These are phyloP conservation scores for Ailanthus altissimus DNA, from an alignment of 345 rosid species.

Conservation along the genomic window DNA sequence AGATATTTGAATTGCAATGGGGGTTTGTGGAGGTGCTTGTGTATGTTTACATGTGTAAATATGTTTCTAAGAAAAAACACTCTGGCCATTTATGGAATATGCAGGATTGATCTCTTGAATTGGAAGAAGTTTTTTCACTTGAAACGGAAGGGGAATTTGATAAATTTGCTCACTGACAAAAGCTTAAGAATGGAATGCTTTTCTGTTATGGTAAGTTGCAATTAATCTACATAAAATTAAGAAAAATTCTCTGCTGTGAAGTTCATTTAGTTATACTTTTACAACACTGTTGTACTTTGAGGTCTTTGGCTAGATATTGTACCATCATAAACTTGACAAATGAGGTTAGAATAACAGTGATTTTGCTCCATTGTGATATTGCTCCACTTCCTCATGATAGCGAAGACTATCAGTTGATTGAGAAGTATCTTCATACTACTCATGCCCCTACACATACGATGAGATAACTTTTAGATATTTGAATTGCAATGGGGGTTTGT, in stretches of 20 bases:
- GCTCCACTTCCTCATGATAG: slow-evolving; percentile 82
- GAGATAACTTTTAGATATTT: slow-evolving; percentile 26
- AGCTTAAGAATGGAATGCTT: slow-evolving; percentile 82
- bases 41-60: background rate
- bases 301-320: background rate
- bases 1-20: background rate
- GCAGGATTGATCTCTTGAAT: slow-evolving; percentile 89
- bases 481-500: background rate
- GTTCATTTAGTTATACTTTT: background rate
- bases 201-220: slow-evolving; percentile 82
- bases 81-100: slow-evolving; percentile 22
- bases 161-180: slow-evolving; percentile 70
- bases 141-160: slow-evolving; percentile 90
- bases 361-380: slow-evolving; percentile 57
- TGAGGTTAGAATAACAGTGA: background rate
- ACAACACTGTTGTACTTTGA: background rate
- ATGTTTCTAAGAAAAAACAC: background rate
- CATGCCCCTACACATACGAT: slow-evolving; percentile 97
- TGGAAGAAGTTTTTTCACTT: slow-evolving; percentile 87
- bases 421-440: slow-evolving; percentile 77
- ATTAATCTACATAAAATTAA: background rate
- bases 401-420: slow-evolving; percentile 68
- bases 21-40: background rate
- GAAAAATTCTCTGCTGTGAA: background rate
- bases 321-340: background rate